Conservation (phyloP, 306 rosid genomes). For the Lablab purpureus region DNA sequence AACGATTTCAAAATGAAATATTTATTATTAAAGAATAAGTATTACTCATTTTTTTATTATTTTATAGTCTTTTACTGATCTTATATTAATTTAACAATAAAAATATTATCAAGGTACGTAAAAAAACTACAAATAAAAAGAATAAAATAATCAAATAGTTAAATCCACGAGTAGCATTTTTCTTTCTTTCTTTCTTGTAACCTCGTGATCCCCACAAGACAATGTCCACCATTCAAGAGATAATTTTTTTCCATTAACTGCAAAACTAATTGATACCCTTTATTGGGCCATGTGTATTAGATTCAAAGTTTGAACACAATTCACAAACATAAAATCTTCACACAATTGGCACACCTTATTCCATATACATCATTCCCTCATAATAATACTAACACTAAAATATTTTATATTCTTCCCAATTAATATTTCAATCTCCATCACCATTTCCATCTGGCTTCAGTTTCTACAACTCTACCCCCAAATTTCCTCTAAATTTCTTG, state of each 20-base stretch:
- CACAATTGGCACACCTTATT: neutral
- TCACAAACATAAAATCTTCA: neutral
- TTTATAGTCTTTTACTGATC: too few species aligned
- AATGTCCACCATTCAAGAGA: neutral
- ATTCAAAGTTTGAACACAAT: slow-evolving; percentile 3
- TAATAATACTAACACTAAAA: too few species aligned
- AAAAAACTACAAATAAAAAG: too few species aligned
- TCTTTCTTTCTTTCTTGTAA: neutral
- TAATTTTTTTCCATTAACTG: neutral
- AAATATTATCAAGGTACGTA: too few species aligned
- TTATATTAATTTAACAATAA: too few species aligned
- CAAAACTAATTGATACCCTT: neutral
- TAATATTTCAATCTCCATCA: slow-evolving; percentile 15
- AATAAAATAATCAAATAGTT: neutral
- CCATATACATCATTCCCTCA: too few species aligned
- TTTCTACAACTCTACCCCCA: neutral
- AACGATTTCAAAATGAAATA: too few species aligned
- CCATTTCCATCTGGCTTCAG: neutral
- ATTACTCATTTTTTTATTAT: too few species aligned
- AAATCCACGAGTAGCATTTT: neutral
- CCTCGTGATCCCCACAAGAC: neutral
- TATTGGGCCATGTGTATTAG: slow-evolving; percentile 14
- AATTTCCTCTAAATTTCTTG: neutral
- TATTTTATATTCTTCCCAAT: neutral
- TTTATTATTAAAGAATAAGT: too few species aligned